phyloP scores from a whole-genome alignment of 768 basidiomycete species.

The Strobilomyces dryophilus region DNA sequence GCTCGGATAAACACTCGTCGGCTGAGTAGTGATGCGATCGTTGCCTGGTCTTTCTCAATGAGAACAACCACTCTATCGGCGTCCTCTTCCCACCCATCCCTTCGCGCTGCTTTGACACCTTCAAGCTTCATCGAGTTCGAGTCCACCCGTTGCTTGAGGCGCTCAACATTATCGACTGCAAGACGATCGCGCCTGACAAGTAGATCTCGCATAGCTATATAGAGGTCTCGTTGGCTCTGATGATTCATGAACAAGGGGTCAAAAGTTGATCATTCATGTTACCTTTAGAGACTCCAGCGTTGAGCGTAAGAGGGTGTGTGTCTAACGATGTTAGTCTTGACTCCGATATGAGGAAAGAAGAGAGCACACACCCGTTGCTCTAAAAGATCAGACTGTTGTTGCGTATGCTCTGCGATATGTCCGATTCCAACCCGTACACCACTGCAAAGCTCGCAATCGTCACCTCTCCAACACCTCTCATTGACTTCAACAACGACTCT shows the following conservation, averaged over 20 bases:
- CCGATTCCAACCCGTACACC: slow-evolving; percentile 77
- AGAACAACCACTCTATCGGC: slow-evolving; percentile 65
- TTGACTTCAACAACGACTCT: slow-evolving; percentile 75
- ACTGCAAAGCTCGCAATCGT: slow-evolving; percentile 73
- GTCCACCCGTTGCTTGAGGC: slow-evolving; percentile 84
- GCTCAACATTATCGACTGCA: slow-evolving; percentile 83
- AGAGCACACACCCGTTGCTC: slow-evolving; percentile 59
- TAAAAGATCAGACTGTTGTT: slow-evolving; percentile 67
- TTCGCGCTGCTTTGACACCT: slow-evolving; percentile 60
- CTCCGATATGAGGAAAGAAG: background rate
- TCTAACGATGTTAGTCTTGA: slow-evolving; percentile 37
- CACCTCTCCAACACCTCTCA: slow-evolving; percentile 79
- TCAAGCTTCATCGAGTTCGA: slow-evolving; percentile 72
- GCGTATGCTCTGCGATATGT: slow-evolving; percentile 62
- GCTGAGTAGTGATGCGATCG: slow-evolving; percentile 68
- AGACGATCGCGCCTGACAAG: slow-evolving; percentile 86
- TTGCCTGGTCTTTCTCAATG: slow-evolving; percentile 84
- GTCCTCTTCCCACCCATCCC: slow-evolving; percentile 84
- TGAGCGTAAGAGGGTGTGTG: slow-evolving; percentile 55
- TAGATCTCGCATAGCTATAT: slow-evolving; percentile 81
- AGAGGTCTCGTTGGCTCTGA: slow-evolving; percentile 79
- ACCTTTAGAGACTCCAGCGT: slow-evolving; percentile 81
- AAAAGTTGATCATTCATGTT: slow-evolving; percentile 1
- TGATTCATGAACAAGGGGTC: slow-evolving; percentile 9
- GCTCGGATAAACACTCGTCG: slow-evolving; percentile 85